Evolutionary conservation across 805 yeast species (phyloP).

Genomic region (Starmerella bombi): DNA sequence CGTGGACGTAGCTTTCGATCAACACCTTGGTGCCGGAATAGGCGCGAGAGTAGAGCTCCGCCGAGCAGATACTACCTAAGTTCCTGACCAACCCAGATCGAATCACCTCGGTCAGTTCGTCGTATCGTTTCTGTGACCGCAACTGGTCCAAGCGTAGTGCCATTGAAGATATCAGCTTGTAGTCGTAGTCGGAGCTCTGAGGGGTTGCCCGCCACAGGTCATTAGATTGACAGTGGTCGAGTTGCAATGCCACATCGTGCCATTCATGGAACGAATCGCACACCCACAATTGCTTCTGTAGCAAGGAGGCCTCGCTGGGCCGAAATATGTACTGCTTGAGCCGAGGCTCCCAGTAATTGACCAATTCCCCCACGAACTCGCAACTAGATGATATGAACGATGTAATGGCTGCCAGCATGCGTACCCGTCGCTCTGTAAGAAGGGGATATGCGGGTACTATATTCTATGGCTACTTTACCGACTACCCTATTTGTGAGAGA

Average conservation of each 20-base stretch:
- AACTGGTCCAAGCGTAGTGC: conserved; percentile 39
- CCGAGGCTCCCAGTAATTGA: conserved; percentile 21
- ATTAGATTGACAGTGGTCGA: conserved; percentile 32
- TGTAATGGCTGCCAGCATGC: background rate
- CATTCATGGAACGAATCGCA: conserved; percentile 58
- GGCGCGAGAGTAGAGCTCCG: conserved; percentile 63
- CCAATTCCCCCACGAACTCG: conserved; percentile 21
- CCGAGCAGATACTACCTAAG: conserved; percentile 79
- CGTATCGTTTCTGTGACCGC: conserved; percentile 48
- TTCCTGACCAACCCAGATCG: conserved; percentile 78
- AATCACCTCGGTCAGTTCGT: conserved; percentile 43
- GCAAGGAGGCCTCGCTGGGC: conserved; percentile 20
- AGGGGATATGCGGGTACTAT: too few species aligned
- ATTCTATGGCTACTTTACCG: too few species aligned
- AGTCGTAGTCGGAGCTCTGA: conserved; percentile 69
- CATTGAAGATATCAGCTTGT: conserved; percentile 64
- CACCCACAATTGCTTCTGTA: conserved; percentile 22
- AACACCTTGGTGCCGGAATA: conserved; percentile 78
- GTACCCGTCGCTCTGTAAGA: conserved; percentile 1
- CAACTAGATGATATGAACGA: background rate
- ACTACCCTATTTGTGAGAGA: too few species aligned
- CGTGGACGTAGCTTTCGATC: conserved; percentile 75
- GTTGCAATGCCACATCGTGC: conserved; percentile 35
- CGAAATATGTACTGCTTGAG: conserved; percentile 14
- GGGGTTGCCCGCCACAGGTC: conserved; percentile 61